A percentile compares a stretch with the other conserved stretches of the same genome.
Evolutionary conservation across 306 rosid genomes (phyloP).

Genomic region (Gastrolobium villosum): DNA sequence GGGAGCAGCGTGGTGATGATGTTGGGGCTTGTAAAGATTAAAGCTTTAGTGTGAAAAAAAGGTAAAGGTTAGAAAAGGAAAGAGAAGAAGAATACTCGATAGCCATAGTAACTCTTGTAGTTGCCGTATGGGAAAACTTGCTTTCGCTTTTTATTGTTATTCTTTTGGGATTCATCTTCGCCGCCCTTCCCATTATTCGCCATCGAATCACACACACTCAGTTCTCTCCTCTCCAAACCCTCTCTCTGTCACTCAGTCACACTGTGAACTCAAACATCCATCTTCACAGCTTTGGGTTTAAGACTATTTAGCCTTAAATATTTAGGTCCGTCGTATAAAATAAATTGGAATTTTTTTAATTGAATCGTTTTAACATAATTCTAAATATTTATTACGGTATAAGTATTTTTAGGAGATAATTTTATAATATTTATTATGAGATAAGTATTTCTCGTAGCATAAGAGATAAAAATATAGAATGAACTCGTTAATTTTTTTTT

Average conservation of each 20-base stretch:
- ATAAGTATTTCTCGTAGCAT: no score
- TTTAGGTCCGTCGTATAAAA: no score
- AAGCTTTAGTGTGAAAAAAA: background rate
- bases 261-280: background rate
- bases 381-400: no score
- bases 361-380: no score
- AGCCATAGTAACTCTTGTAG: constrained; percentile 89
- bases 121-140: constrained; percentile 75
- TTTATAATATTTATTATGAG: no score
- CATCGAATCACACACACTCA: constrained; percentile 37
- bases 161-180: constrained; percentile 42
- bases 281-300: background rate
- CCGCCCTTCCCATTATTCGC: constrained; percentile 29
- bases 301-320: no score
- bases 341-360: no score
- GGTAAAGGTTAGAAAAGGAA: background rate
- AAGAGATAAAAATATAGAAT: no score
- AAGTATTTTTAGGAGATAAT: no score
- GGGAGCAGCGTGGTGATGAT: background rate
- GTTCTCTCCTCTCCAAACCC: background rate
- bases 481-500: no score
- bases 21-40: constrained; percentile 9
- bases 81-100: constrained; percentile 64
- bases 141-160: constrained; percentile 49
- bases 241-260: background rate